Evolutionary conservation across 2,329 filamentous ascomycete genomes (phyloP).

Genomic region (Arthrobotrys iridis): DNA sequence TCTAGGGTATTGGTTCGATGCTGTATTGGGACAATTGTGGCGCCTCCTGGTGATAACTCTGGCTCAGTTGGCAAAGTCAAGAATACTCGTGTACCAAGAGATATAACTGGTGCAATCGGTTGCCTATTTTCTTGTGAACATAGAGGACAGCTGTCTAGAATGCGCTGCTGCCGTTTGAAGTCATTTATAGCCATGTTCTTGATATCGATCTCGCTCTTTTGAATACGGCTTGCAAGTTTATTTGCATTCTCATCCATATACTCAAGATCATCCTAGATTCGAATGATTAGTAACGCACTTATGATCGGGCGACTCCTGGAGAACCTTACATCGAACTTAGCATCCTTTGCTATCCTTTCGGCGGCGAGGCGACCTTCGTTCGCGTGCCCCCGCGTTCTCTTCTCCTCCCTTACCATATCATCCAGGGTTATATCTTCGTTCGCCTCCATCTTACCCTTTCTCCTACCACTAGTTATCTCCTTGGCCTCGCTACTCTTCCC

Average conservation of each 20-base stretch:
- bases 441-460: constrained; percentile 84
- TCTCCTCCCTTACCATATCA: constrained; percentile 96
- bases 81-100: constrained; percentile 84
- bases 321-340: constrained; percentile 75
- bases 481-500: constrained; percentile 78
- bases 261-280: constrained; percentile 77
- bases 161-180: constrained; percentile 86
- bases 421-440: constrained; percentile 97
- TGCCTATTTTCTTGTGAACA: constrained; percentile 86
- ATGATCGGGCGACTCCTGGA: background rate
- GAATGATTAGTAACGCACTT: constrained; percentile 14
- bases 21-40: constrained; percentile 86
- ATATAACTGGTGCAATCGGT: constrained; percentile 84
- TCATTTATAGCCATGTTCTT: constrained; percentile 87
- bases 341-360: constrained; percentile 92
- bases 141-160: constrained; percentile 86
- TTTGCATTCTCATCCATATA: constrained; percentile 97
- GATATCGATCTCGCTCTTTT: constrained; percentile 86
- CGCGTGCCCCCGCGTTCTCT: constrained; percentile 78
- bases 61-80: constrained; percentile 90
- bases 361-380: constrained; percentile 85
- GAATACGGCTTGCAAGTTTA: constrained; percentile 85
- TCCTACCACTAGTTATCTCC: constrained; percentile 80
- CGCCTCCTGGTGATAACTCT: constrained; percentile 79
- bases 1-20: constrained; percentile 92